Percentiles rank a stretch among this genome's conserved stretches.
These are phyloP conservation scores for Geosmithia flava DNA, from an alignment of 2,329 filamentous ascomycete species.

Conservation along the genomic window DNA sequence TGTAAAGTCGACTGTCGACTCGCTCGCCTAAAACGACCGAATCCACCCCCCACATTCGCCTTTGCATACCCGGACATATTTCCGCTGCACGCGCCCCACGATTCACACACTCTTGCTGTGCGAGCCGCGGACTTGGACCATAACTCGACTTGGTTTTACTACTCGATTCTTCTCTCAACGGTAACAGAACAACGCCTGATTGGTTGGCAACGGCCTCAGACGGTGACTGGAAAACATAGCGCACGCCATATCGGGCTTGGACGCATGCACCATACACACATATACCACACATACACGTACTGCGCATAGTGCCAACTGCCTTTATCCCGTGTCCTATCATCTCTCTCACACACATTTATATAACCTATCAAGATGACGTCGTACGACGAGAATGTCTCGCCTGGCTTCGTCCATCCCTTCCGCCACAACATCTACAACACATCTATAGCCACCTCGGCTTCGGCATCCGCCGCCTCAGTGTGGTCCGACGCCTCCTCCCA, in stretches of 20 bases:
- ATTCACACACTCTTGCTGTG: constrained; percentile 11
- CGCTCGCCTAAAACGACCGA: constrained; percentile 25
- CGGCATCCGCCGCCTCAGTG: constrained; percentile 63
- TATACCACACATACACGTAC: neutral
- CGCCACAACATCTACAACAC: constrained; percentile 51
- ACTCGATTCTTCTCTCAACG: constrained; percentile 12
- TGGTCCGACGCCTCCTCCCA: constrained; percentile 68
- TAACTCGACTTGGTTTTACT: constrained; percentile 18
- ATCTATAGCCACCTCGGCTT: constrained; percentile 62
- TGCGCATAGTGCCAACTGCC: neutral
- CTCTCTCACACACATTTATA: neutral
- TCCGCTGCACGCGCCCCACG: constrained; percentile 12
- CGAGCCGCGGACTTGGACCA: constrained; percentile 24
- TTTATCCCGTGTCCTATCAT: constrained; percentile 6
- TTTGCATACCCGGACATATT: constrained; percentile 27
- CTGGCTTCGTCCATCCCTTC: constrained; percentile 33
- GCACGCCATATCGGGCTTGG: constrained; percentile 1
- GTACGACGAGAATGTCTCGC: constrained; percentile 37
- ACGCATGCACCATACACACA: constrained; percentile 8
- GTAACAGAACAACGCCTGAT: constrained; percentile 28
- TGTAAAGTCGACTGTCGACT: constrained; percentile 34
- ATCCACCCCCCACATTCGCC: constrained; percentile 12
- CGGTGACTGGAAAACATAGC: constrained; percentile 39
- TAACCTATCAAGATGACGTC: constrained; percentile 39
- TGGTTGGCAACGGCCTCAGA: constrained; percentile 34